Evolutionary conservation across 352 stramenopile genomes (phyloP).

Genomic region (Pythium insidiosum): DNA sequence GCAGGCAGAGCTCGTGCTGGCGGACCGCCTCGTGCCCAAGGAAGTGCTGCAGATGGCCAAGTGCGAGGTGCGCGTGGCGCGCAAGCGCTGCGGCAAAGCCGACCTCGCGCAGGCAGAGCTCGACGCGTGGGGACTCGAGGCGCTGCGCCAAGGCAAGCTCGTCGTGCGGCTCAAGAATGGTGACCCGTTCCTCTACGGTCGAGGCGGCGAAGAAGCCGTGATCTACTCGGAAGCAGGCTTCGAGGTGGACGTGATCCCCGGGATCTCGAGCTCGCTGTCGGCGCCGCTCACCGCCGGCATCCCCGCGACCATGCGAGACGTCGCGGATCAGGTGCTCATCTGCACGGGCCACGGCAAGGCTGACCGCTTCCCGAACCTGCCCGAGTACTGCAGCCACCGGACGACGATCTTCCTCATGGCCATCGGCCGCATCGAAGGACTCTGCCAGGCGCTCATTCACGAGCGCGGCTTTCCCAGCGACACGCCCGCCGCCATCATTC

Average conservation of each 20-base stretch:
- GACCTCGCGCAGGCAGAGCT: slow-evolving; percentile 92
- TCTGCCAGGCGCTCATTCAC: slow-evolving; percentile 75
- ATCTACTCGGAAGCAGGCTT: slow-evolving; percentile 72
- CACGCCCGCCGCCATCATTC: slow-evolving; percentile 90
- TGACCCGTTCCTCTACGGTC: slow-evolving; percentile 96
- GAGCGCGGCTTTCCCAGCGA: slow-evolving; percentile 85
- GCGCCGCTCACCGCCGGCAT: slow-evolving; percentile 92
- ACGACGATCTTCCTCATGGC: slow-evolving; percentile 98
- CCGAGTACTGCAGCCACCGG: slow-evolving; percentile 92
- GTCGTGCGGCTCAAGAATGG: slow-evolving; percentile 97
- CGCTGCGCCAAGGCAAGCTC: slow-evolving; percentile 76
- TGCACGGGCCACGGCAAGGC: slow-evolving; percentile 94
- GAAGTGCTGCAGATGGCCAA: slow-evolving; percentile 88
- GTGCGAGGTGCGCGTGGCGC: slow-evolving; percentile 87
- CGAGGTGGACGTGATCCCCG: slow-evolving; percentile 83
- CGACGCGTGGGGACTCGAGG: slow-evolving; percentile 90
- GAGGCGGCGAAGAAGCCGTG: slow-evolving; percentile 91
- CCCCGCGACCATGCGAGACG: slow-evolving; percentile 92
- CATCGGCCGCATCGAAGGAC: slow-evolving; percentile 87
- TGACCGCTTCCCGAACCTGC: slow-evolving; percentile 88
- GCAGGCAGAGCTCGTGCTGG: slow-evolving; percentile 88
- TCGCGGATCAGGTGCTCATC: slow-evolving; percentile 90
- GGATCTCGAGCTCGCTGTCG: slow-evolving; percentile 93
- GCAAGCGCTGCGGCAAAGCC: slow-evolving; percentile 93
- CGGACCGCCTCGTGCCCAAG: slow-evolving; percentile 88